A percentile compares a stretch with the other conserved stretches of the same genome.
Evolutionary conservation across 495 filamentous ascomycete genomes (phyloP).

Genomic region (Penicillium macrosclerotiorum): DNA sequence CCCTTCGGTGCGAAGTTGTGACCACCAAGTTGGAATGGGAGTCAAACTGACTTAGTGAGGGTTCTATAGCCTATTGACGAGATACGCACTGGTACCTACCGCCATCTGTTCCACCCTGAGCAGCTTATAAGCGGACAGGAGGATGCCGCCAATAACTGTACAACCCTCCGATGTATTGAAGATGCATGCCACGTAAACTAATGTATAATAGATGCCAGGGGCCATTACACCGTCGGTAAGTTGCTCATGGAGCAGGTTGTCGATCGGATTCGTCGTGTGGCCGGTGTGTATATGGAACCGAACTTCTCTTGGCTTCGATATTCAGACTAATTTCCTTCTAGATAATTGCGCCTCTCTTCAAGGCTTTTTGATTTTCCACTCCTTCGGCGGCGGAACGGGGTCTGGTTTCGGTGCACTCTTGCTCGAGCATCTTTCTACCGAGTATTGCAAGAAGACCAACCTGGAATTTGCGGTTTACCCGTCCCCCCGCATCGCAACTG

Average conservation of each 20-base stretch:
- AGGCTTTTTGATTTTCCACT: slow-evolving; percentile 99
- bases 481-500: slow-evolving; percentile 89
- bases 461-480: slow-evolving; percentile 99
- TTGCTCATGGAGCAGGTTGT: slow-evolving; percentile 96
- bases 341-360: slow-evolving; percentile 97
- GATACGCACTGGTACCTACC: slow-evolving; percentile 96
- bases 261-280: slow-evolving; percentile 92
- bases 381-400: slow-evolving; percentile 97
- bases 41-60: too few relatives aligned
- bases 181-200: too few relatives aligned
- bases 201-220: too few relatives aligned
- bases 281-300: too few relatives aligned
- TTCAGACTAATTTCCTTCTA: too few relatives aligned
- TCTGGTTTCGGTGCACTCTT: slow-evolving; percentile 97
- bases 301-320: too few relatives aligned
- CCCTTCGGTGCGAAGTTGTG: too few relatives aligned
- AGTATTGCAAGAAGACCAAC: slow-evolving; percentile 99
- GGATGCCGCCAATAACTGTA: slow-evolving; percentile 99
- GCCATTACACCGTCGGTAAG: slow-evolving; percentile 98
- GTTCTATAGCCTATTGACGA: too few relatives aligned
- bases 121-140: slow-evolving; percentile 99
- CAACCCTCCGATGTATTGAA: too few relatives aligned
- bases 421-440: slow-evolving; percentile 95
- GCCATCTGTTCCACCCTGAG: slow-evolving; percentile 95
- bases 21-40: too few relatives aligned